Evolutionary conservation across 1,284 basidiomycete species (phyloP), one percentile per base, ranked within the genome.

Genomic region (Cryptococcus maquisensis): DNA sequence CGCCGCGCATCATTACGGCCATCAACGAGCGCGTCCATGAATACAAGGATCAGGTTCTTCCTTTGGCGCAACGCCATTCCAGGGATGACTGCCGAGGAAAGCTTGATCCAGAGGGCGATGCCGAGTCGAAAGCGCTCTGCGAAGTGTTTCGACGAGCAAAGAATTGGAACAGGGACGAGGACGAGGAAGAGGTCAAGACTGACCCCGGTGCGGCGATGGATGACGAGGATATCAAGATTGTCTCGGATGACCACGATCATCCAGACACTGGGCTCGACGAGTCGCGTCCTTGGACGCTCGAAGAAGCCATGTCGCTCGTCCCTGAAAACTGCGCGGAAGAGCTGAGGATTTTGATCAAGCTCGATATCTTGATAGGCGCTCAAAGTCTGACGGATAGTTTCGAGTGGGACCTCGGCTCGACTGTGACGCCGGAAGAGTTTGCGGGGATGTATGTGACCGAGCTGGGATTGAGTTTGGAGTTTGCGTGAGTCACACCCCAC

Each of bases 341-440:
- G 70, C 83, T 96, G 81, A 81, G 95, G 53, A 89, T 97, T 62
- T 71, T 91, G 54, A 85, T 97, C 79, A 94, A 90, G 83, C 90
- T 99, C 59, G 96, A 99, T 76, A 92, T 99, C 74, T 91, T 93
- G 49, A 88, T 94, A 51, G 94, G 93, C 32, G 86, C 86, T 18
- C 86, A 94, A 78, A 94, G 96, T 73, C 82, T 99, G 26, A 87
- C 93, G 51, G 96, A 99, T 77, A 90, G 94, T 68, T 96, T 99
- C 70, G 96, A 99, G 73, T 99, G 96, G 96, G 95, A 98, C 74
- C 78, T 98, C 44, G 86, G 87, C 66, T 79, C 82, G 36, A 79
- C 81, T 47, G 86, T 88, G 1, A 87, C 88, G 1, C 92, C 95
- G 0, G 96, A 99, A 75, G 85, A 87, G 49, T 98, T 98, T 75